These are phyloP conservation scores for Phlebopus sp. DNA, from an alignment of 1,284 basidiomycete species.

Conservation along the genomic window DNA sequence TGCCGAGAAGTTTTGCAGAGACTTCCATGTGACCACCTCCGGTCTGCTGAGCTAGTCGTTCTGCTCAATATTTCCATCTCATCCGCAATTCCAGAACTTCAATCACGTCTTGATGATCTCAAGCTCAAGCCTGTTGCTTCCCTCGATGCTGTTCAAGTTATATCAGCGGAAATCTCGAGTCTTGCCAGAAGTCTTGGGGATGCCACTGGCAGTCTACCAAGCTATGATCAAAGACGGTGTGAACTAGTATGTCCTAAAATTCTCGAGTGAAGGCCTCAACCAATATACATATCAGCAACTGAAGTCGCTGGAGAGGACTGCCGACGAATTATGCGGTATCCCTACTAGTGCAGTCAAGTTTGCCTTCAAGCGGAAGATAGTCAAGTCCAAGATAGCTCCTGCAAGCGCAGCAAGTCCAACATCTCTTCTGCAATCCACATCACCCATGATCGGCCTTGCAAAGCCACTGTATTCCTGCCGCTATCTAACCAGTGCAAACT, in stretches of 20 bases:
- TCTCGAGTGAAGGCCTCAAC: neutral
- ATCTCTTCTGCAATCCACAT: slow-evolving; percentile 7
- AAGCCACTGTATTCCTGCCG: slow-evolving; percentile 40
- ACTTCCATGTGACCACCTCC: slow-evolving; percentile 23
- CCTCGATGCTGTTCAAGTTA: slow-evolving; percentile 33
- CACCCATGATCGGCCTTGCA: slow-evolving; percentile 29
- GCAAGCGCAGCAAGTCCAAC: slow-evolving; percentile 8
- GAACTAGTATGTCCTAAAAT: slow-evolving; percentile 51
- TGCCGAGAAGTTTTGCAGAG: slow-evolving; percentile 24
- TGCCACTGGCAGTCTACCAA: slow-evolving; percentile 60
- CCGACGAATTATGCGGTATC: slow-evolving; percentile 49
- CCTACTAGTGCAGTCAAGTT: slow-evolving; percentile 59
- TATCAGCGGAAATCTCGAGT: slow-evolving; percentile 46
- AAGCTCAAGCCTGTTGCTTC: slow-evolving; percentile 7
- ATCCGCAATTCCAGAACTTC: slow-evolving; percentile 24
- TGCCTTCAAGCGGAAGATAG: slow-evolving; percentile 61
- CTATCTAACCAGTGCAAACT: slow-evolving; percentile 39
- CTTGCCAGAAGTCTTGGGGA: slow-evolving; percentile 59
- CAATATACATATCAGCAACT: slow-evolving; percentile 48
- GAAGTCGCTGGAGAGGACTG: slow-evolving; percentile 48
- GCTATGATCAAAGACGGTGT: slow-evolving; percentile 72
- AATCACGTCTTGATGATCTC: slow-evolving; percentile 22
- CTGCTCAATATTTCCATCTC: slow-evolving; percentile 6
- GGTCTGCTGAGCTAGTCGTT: slow-evolving; percentile 15
- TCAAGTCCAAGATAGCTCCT: slow-evolving; percentile 21